Conservation (phyloP, 768 basidiomycete genomes). For the Leccinum fibrillosum region DNA sequence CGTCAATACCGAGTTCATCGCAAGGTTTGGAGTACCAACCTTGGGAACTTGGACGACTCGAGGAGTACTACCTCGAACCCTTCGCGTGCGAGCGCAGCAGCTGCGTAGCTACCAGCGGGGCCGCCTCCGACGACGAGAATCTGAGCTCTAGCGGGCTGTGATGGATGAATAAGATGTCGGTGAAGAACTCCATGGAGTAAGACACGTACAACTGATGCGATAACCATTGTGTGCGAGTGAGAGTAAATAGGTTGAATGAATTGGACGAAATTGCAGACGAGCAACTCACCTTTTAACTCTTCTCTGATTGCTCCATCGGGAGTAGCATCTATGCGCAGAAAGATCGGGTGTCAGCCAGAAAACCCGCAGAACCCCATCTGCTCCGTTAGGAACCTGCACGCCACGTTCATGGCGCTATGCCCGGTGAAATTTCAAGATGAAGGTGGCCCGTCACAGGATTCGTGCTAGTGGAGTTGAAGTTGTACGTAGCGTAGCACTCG, state of each 20-base stretch:
- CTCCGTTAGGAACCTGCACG: too few relatives aligned
- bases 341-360: background rate
- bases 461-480: background rate
- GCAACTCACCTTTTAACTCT: background rate
- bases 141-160: background rate
- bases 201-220: background rate
- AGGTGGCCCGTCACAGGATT: background rate
- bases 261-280: background rate
- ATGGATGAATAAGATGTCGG: background rate
- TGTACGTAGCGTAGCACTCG: background rate
- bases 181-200: background rate
- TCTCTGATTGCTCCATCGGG: background rate
- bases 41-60: slow-evolving; percentile 10
- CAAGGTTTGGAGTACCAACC: background rate
- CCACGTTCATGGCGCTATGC: background rate
- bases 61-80: slow-evolving; percentile 8
- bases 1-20: background rate
- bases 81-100: slow-evolving; percentile 7
- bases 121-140: slow-evolving; percentile 15
- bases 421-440: background rate
- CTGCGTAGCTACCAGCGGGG: slow-evolving; percentile 10
- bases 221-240: background rate
- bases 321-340: background rate
- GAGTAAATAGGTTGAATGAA: background rate
- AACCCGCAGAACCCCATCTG: background rate